Evolutionary conservation across 176 grass and related monocot species (phyloP).

Genomic region (Bothriochloa decipiens): DNA sequence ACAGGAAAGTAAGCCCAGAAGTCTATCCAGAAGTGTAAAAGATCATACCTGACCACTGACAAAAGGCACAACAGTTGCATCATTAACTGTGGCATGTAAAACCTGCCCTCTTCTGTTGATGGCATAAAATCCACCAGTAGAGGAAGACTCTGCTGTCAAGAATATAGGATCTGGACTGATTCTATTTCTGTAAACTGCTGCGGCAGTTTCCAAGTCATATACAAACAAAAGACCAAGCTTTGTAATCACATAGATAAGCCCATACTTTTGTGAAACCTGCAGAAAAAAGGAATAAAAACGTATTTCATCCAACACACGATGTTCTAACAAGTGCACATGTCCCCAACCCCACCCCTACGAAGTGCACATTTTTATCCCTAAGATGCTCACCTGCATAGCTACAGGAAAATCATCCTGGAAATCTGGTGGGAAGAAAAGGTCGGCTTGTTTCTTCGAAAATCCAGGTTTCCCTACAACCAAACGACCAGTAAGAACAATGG

Average conservation of each 20-base stretch:
- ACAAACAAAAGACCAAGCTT: constrained; percentile 97
- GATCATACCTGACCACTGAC: constrained; percentile 81
- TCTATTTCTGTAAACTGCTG: constrained; percentile 97
- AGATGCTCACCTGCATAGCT: constrained; percentile 82
- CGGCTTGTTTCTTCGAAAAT: constrained; percentile 97
- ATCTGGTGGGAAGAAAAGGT: constrained; percentile 95
- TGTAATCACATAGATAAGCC: constrained; percentile 92
- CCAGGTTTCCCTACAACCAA: constrained; percentile 74
- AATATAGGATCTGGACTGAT: constrained; percentile 99
- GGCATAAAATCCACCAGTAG: constrained; percentile 93
- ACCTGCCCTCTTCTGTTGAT: constrained; percentile 96
- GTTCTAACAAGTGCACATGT: constrained; percentile 2
- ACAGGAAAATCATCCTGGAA: constrained; percentile 98
- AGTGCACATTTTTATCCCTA: not conserved
- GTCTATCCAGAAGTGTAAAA: not conserved
- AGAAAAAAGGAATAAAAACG: constrained; percentile 32
- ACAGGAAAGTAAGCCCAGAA: not conserved
- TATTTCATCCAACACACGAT: constrained; percentile 31
- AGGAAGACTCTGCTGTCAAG: constrained; percentile 82
- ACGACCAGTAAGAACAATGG: not conserved
- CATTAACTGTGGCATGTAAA: constrained; percentile 95
- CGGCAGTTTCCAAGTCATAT: constrained; percentile 92
- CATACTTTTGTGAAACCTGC: constrained; percentile 97
- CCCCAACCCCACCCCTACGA: not conserved
- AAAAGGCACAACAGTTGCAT: constrained; percentile 87